A percentile compares a stretch with the other conserved stretches of the same genome.
These are phyloP conservation scores for Diplotaxis tenuifolia DNA, from an alignment of 345 rosid species.

Conservation along the genomic window DNA sequence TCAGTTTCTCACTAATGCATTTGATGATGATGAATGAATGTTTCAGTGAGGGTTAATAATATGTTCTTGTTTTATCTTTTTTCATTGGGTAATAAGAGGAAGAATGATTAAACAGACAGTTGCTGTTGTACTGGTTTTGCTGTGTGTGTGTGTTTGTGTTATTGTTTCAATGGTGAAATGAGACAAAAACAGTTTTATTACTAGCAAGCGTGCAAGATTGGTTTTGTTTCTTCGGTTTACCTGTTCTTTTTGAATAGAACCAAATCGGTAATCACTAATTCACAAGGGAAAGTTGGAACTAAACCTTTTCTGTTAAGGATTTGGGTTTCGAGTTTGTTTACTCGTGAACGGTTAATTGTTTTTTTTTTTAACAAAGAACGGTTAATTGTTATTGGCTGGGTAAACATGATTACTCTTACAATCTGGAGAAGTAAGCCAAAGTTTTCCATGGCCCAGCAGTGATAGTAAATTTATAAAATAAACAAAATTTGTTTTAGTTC, in stretches of 20 bases:
- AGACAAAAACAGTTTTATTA: neutral
- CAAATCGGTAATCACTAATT: neutral
- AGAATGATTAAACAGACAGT: conserved; percentile 19
- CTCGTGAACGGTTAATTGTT: neutral
- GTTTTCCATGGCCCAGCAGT: neutral
- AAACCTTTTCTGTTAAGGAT: neutral
- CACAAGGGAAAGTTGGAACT: neutral
- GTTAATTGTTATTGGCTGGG: neutral
- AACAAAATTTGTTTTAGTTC: neutral
- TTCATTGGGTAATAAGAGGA: conserved; percentile 16
- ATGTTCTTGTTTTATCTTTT: conserved; percentile 17
- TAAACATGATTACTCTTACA: neutral
- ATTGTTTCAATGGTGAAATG: conserved; percentile 9
- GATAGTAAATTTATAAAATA: neutral
- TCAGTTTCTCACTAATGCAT: conserved; percentile 4
- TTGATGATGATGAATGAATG: conserved; percentile 31
- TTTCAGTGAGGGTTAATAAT: neutral
- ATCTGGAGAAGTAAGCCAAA: neutral
- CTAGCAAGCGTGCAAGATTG: conserved; percentile 5
- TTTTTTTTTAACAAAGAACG: no score
- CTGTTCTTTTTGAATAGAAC: neutral
- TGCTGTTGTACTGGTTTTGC: conserved; percentile 23
- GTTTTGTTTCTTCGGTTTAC: neutral
- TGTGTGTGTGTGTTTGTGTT: conserved; percentile 5
- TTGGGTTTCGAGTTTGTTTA: neutral